Conservation (phyloP, 306 rosid genomes). For the Vigna reflexopilosa region DNA sequence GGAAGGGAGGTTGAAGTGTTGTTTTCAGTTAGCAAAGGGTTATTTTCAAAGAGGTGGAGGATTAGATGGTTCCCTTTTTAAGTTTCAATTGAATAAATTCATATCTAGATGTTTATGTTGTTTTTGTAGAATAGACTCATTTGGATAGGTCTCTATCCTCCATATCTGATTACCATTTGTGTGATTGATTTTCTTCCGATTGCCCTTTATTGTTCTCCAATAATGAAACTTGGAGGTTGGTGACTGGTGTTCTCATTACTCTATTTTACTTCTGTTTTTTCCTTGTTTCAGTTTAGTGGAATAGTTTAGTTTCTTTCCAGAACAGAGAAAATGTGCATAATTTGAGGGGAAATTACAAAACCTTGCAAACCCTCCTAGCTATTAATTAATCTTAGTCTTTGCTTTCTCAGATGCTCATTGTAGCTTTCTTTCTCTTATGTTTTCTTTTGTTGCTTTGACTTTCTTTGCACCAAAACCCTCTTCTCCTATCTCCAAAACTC, state of each 20-base stretch:
- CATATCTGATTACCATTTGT: conserved; percentile 43
- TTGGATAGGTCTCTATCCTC: conserved; percentile 50
- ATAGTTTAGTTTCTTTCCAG: conserved; percentile 42
- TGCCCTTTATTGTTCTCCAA: conserved; percentile 26
- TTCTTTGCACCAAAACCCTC: neutral
- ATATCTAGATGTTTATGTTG: conserved; percentile 39
- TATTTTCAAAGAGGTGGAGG: conserved; percentile 62
- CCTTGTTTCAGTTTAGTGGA: conserved; percentile 31
- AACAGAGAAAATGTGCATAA: conserved; percentile 16
- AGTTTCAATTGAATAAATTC: conserved; percentile 49
- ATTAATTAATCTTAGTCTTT: conserved; percentile 34
- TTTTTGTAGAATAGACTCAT: conserved; percentile 41
- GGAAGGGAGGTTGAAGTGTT: conserved; percentile 57
- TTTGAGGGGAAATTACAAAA: conserved; percentile 10
- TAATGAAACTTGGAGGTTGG: conserved; percentile 23
- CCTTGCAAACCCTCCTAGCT: conserved; percentile 13
- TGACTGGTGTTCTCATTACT: conserved; percentile 28
- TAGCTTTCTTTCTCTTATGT: conserved; percentile 8
- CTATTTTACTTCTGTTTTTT: conserved; percentile 34
- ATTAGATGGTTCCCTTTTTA: conserved; percentile 41
- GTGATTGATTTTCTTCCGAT: conserved; percentile 29
- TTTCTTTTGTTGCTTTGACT: too few relatives aligned
- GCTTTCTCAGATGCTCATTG: conserved; percentile 32
- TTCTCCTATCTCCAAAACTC: neutral
- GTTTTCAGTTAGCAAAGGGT: conserved; percentile 66